These are phyloP conservation scores for Scenedesmus sp. DNA, from an alignment of 163 green algal genomes.

Conservation along the genomic window DNA sequence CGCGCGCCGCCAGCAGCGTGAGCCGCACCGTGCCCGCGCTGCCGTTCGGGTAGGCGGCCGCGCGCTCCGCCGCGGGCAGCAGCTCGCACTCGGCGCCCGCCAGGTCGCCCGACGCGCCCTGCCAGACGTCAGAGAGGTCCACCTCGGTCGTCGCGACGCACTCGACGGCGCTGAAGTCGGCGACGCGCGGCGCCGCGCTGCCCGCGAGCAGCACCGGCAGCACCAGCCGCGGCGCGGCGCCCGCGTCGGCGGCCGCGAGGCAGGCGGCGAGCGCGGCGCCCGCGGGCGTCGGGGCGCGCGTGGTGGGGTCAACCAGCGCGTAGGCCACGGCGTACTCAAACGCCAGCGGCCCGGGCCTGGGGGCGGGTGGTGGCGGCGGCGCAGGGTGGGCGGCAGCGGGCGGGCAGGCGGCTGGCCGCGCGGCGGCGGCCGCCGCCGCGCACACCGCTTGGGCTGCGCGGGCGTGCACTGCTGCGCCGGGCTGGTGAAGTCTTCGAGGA, in stretches of 20 bases:
- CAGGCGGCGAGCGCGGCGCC: conserved; percentile 5
- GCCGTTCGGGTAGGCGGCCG: background rate
- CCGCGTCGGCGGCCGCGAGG: conserved; percentile 25
- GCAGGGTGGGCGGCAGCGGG: conserved; percentile 24
- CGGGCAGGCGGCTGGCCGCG: background rate
- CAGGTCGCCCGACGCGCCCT: background rate
- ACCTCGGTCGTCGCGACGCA: conserved; percentile 37
- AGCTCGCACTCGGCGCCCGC: background rate
- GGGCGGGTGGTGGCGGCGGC: too few relatives aligned
- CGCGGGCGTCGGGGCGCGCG: conserved; percentile 21
- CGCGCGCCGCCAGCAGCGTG: conserved; percentile 17
- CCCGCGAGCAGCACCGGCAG: conserved; percentile 31
- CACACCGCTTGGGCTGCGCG: conserved; percentile 18
- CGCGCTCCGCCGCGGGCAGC: conserved; percentile 5
- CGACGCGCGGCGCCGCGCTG: background rate
- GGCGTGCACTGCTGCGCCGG: conserved; percentile 30
- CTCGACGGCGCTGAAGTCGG: conserved; percentile 44
- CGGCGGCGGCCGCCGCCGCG: background rate
- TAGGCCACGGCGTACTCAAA: conserved; percentile 55
- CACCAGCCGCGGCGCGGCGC: background rate
- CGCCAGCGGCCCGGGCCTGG: conserved; percentile 29
- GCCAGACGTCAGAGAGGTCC: conserved; percentile 19
- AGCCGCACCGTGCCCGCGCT: background rate
- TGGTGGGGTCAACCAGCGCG: conserved; percentile 26
- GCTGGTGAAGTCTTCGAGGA: conserved; percentile 48